Conservation (phyloP, 495 filamentous ascomycete species). For the Friedmanniomyces simplex region DNA sequence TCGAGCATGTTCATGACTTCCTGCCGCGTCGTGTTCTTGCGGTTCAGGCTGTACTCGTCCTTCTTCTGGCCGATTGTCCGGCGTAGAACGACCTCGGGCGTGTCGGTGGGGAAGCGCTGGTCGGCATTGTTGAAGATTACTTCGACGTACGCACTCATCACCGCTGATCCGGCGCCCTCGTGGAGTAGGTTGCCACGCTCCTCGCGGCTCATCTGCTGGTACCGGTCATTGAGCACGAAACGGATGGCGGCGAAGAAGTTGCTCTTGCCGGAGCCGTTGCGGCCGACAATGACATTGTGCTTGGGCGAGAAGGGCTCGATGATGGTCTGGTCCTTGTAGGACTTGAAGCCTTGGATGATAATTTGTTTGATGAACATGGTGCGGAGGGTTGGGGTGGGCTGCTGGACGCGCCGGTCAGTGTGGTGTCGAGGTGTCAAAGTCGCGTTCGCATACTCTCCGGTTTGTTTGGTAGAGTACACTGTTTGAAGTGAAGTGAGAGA, state of each 20-base stretch:
- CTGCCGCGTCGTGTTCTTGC: slow-evolving; percentile 87
- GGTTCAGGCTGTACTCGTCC: slow-evolving; percentile 94
- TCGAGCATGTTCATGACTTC: slow-evolving; percentile 96
- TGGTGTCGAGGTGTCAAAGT: neutral
- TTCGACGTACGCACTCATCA: slow-evolving; percentile 98
- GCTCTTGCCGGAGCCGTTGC: slow-evolving; percentile 97
- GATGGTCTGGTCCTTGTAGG: slow-evolving; percentile 98
- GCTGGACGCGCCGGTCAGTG: no score
- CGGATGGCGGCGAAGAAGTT: slow-evolving; percentile 99
- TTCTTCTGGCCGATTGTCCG: slow-evolving; percentile 96
- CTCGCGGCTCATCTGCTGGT: slow-evolving; percentile 90
- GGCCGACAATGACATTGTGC: slow-evolving; percentile 97
- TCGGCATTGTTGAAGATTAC: slow-evolving; percentile 98
- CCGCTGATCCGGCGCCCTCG: slow-evolving; percentile 91
- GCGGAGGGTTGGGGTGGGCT: neutral
- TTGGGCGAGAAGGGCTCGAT: slow-evolving; percentile 97
- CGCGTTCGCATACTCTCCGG: neutral
- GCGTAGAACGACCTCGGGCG: slow-evolving; percentile 76
- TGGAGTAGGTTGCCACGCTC: slow-evolving; percentile 92
- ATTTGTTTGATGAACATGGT: slow-evolving; percentile 98
- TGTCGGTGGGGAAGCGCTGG: slow-evolving; percentile 89
- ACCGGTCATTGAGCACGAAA: slow-evolving; percentile 94
- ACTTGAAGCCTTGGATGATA: slow-evolving; percentile 99
- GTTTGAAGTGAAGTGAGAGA: neutral
- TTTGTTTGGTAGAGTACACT: neutral